Base-by-base conservation (phyloP, 805 yeast species). In the Clavispora carvajalis region DNA sequence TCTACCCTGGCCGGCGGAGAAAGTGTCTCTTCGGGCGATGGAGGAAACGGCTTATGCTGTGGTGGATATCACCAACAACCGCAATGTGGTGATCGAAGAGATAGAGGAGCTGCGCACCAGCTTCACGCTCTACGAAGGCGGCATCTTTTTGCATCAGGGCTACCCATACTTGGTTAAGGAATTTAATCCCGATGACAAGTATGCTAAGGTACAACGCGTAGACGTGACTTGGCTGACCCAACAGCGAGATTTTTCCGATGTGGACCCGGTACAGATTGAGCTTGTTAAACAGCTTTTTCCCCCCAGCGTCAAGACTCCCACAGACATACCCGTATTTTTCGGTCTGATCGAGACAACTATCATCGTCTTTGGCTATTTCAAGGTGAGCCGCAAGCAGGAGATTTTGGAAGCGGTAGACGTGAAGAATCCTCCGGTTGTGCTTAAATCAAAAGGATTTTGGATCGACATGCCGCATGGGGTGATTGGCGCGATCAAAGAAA, bases 321-420 rank as follows among this genome's bases (percentile, higher is more conserved):
- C 57, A 37, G 63, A 69, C 35, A 59, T 79, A 1, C 91, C 91
- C 0, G 77, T 81, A 0, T 85, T 80, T 50, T 86, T 73, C 55
- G 99, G 99, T 0, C 74, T 73, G 36, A 79, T 93, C 22, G 67
- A 75, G 40, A 79, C 83, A 2, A 85, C 89, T 0, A 81, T 79
- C 31, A 68, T 77, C 3, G 98, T 93, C 0, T 93, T 90, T 70
- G 99, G 99, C 1, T 93, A 80, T 54, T 93, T 89, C 71, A 93
- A 93, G 58, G 69, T 89, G 40, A 91, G 88, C 54, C 74, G 81
- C 43, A 71, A 77, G 25, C 78, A 80, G 18, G 80, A 85, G 47
- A 85, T 93, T n/a, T 66, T 93, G 25, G 99, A 93, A 62, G 90
- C 95, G 0, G 90, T 90, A 10, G 97, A 91, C 52, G 95, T 95